Base-by-base conservation (phyloP, 1,284 basidiomycete species). In the Boletellus deceptivus region DNA sequence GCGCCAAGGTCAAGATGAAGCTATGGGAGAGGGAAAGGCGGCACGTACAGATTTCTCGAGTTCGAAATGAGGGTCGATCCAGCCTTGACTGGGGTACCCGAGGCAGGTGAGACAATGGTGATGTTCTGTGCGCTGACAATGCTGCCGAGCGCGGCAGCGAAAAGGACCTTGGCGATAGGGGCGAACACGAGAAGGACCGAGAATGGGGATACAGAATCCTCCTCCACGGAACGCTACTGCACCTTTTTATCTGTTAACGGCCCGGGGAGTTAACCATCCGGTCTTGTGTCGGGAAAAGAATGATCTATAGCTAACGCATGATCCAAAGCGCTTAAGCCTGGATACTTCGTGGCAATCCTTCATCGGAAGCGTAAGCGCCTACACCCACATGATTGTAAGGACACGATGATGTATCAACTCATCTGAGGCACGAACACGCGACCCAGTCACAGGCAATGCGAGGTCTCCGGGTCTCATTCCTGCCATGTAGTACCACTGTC, bases 241-340 rank as follows among this genome's bases (percentile, higher is more conserved):
- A 13, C 29, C 29, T 29, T 42, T 58, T 58, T 57, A 57, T 57
- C 41, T 14, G 34, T 46, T 10, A 16, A 16, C 13, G 8, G 18
- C n/a, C 16, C 8, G 8, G 22, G 33, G 10, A 36, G 24, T 16
- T 11, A 8, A 35, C 10, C n/a, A 50, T 22, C 16, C 11, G 8
- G 16, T 27, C 25, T 16, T 27, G 16, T 41, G 24, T 27, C 14
- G 24, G 25, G 27, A 41, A 17, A 27, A 27, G n/a, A 27, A 20
- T 20, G 4, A 20, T 20, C 20, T 20, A 20, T 20, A 20, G 20
- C 20, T 4, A 4, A 4, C 4, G 20, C 20, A 20, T 20, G 20
- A 20, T 20, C 20, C 20, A 20, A 20, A 20, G 20, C 20, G 20
- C 20, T 20, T 20, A 20, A 20, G 20, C 20, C 4, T 20, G 20